These are phyloP conservation scores for Gaeumannomyces sp. DNA, from an alignment of 2,329 filamentous ascomycete genomes.

Conservation along the genomic window DNA sequence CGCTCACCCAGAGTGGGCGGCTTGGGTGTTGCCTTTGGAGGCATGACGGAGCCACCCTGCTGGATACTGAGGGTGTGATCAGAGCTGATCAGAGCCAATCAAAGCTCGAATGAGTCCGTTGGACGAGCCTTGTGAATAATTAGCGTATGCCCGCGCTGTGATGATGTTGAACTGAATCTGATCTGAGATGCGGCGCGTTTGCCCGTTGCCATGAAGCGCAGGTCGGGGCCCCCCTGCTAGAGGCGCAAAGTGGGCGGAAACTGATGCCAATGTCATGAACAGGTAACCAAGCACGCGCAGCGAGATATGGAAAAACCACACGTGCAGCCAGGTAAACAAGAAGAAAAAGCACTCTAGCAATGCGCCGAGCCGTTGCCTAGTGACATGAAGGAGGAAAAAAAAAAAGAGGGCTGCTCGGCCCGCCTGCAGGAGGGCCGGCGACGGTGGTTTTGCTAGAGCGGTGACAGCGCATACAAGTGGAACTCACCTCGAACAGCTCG, in stretches of 20 bases:
- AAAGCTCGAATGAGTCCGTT: background rate
- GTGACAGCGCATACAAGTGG: background rate
- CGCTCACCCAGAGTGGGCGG: conserved; percentile 5
- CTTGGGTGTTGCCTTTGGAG: conserved; percentile 3
- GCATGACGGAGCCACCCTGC: conserved; percentile 6
- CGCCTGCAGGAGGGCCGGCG: background rate
- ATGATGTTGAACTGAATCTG: background rate
- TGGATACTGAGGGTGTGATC: background rate
- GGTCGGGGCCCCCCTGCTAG: background rate
- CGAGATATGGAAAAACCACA: background rate
- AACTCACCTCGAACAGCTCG: background rate
- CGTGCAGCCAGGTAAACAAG: background rate
- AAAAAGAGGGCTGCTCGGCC: background rate
- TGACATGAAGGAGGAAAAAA: background rate
- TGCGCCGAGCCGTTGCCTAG: background rate
- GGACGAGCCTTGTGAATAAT: background rate
- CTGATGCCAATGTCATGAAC: background rate
- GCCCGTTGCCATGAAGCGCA: background rate
- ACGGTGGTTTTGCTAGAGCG: background rate
- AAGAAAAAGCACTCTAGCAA: background rate
- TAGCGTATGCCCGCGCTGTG: background rate
- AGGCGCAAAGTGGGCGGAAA: background rate
- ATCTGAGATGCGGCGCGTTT: background rate
- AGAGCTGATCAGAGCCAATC: background rate
- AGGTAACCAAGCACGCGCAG: no score